Evolutionary conservation across 2,329 filamentous ascomycete genomes (phyloP), one percentile per base, ranked within the genome.

Genomic region (Monosporascus cannonballus): DNA sequence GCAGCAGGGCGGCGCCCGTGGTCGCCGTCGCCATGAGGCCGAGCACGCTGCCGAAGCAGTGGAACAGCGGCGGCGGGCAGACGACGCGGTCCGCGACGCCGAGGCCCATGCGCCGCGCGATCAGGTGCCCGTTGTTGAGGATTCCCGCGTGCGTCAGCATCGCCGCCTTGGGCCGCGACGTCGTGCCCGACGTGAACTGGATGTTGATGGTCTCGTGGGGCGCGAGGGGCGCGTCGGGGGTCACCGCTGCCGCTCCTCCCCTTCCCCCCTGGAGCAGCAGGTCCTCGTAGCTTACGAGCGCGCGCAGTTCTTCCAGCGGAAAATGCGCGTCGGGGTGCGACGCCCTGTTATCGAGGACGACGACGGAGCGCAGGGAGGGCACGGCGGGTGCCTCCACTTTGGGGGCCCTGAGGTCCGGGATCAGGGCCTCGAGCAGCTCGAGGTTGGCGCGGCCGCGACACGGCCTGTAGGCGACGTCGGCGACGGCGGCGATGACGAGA

Each of bases 21-120:
- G 92, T 96, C 1, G 89, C 91, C 0, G 90, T 94, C 0, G 94
- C 93, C 89, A 96, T 95, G 73, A 94, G 95, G n/a, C 94, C 93
- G 1, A 97, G 76, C 7, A 96, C 87, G 64, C 80, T 86, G 50
- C 94, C 94, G 69, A 97, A 97, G 73, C 94, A 97, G 73, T 87
- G 83, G 68, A 95, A 96, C 2, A 96, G 76, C 0, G 91, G 91
- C 1, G 90, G 90, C 17, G 91, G 90, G 59, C 90, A 93, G 64
- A 90, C 90, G 48, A 96, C 84, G 6, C 86, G 77, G 68, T 97
- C 94, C 0, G 75, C 60, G 0, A 86, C 76, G 0, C 80, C 86
- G 14, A 99, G 78, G 0, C 87, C 81, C 92, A 97, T 96, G 44
- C 92, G 81, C 61, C 86, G 75, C 0, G 89, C 94, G 59, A 97